These are phyloP conservation scores for Aspergillus proliferans DNA, from an alignment of 2,329 filamentous ascomycete genomes.

Conservation along the genomic window DNA sequence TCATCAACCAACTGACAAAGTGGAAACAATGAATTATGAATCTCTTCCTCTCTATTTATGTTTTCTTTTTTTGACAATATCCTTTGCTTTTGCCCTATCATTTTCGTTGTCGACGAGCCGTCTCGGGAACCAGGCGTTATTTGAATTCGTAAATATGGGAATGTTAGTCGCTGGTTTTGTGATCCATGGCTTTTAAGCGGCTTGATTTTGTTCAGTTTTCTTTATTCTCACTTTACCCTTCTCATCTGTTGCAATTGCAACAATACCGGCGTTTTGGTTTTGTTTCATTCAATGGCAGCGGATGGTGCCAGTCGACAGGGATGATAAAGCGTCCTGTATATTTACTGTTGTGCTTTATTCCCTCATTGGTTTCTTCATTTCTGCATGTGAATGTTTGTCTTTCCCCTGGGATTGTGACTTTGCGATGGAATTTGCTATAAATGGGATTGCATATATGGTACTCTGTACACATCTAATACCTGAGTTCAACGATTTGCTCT, in stretches of 20 bases:
- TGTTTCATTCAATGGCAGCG: not conserved
- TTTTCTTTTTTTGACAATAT: not conserved
- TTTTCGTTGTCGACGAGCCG: not conserved
- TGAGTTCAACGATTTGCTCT: not conserved
- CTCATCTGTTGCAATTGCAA: not conserved
- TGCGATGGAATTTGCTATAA: not conserved
- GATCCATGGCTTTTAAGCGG: not conserved
- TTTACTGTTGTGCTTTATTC: not conserved
- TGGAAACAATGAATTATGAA: constrained; percentile 38
- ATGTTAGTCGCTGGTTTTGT: not conserved
- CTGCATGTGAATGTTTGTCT: not conserved
- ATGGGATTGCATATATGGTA: constrained; percentile 2
- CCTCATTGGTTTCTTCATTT: not conserved
- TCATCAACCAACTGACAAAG: constrained; percentile 43
- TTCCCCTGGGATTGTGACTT: not conserved
- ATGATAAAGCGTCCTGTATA: not conserved
- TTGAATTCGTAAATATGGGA: not conserved
- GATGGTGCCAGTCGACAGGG: not conserved
- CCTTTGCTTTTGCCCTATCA: constrained; percentile 9
- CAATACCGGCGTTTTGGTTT: not conserved
- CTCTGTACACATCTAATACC: not conserved
- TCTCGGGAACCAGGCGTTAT: not conserved
- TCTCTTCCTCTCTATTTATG: constrained; percentile 14
- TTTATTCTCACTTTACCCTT: not conserved
- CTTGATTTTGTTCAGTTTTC: not conserved